phyloP scores from a whole-genome alignment of 2,329 filamentous ascomycete genomes.

The Zalaria obscura region DNA sequence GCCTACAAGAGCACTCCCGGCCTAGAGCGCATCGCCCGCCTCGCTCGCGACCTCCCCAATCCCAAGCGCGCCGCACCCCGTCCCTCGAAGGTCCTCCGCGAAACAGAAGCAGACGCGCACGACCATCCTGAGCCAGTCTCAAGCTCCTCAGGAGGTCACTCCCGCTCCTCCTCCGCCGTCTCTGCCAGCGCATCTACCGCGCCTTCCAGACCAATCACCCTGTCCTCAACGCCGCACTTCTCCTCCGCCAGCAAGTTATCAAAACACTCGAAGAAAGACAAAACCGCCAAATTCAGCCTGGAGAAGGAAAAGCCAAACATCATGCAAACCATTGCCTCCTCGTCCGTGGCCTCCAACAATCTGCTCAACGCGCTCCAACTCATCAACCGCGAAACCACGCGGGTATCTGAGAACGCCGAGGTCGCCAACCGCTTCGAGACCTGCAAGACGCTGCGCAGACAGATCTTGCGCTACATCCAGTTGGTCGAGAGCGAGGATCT shows the following conservation, averaged over 20 bases:
- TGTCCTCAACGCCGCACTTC: conserved; percentile 14
- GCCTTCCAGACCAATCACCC: conserved; percentile 14
- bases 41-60: conserved; percentile 58
- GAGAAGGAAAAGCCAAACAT: conserved; percentile 80
- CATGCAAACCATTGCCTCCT: conserved; percentile 75
- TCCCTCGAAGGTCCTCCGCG: conserved; percentile 67
- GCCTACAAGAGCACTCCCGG: conserved; percentile 72
- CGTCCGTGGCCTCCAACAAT: conserved; percentile 83
- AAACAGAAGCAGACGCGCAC: conserved; percentile 61
- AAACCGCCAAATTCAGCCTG: conserved; percentile 59
- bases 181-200: conserved; percentile 18
- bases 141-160: conserved; percentile 10
- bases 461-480: conserved; percentile 84
- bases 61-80: conserved; percentile 51
- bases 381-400: conserved; percentile 79
- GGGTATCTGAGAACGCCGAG: conserved; percentile 69
- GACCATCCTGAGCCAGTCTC: conserved; percentile 22
- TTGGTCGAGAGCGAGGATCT: conserved; percentile 82
- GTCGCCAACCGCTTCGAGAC: conserved; percentile 67
- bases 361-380: conserved; percentile 74
- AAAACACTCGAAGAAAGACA: conserved; percentile 33
- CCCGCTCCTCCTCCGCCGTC: conserved; percentile 4
- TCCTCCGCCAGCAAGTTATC: conserved; percentile 14
- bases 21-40: conserved; percentile 61
- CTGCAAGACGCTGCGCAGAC: conserved; percentile 73